These are phyloP conservation scores for Fraxinus greggii DNA, from an alignment of 305 asterid genomes.

Conservation along the genomic window DNA sequence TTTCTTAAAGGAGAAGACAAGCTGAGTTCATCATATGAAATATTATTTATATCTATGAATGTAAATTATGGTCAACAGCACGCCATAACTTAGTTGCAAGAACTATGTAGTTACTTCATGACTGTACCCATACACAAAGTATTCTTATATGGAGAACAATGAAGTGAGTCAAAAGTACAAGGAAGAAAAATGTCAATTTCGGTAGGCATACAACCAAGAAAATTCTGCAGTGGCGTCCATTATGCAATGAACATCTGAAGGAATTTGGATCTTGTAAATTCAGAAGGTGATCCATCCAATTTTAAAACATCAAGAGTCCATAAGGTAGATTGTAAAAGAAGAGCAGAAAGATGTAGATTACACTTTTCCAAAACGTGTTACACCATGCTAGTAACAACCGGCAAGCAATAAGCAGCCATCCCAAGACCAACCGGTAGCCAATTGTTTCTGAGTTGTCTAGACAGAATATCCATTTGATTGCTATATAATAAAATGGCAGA, in stretches of 20 bases:
- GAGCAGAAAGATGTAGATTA: not conserved
- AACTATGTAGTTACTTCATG: constrained; percentile 4
- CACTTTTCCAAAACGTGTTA: not conserved
- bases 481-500: not conserved
- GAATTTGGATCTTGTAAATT: not conserved
- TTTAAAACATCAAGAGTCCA: not conserved
- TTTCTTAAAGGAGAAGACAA: not conserved
- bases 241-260: not conserved
- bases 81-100: not conserved
- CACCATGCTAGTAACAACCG: not conserved
- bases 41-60: not conserved
- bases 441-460: not conserved
- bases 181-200: not conserved
- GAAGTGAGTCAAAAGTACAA: not conserved
- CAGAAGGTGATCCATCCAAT: not conserved
- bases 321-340: not conserved
- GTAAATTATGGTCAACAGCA: not conserved
- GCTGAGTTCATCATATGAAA: not conserved
- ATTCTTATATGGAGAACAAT: not conserved
- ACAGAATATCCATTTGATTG: not conserved
- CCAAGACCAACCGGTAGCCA: not conserved
- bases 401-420: not conserved
- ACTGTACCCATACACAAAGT: constrained; percentile 1
- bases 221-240: not conserved
- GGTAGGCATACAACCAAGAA: not conserved